These are phyloP conservation scores for Russula brevipes DNA, from an alignment of 768 basidiomycete genomes.

Conservation along the genomic window DNA sequence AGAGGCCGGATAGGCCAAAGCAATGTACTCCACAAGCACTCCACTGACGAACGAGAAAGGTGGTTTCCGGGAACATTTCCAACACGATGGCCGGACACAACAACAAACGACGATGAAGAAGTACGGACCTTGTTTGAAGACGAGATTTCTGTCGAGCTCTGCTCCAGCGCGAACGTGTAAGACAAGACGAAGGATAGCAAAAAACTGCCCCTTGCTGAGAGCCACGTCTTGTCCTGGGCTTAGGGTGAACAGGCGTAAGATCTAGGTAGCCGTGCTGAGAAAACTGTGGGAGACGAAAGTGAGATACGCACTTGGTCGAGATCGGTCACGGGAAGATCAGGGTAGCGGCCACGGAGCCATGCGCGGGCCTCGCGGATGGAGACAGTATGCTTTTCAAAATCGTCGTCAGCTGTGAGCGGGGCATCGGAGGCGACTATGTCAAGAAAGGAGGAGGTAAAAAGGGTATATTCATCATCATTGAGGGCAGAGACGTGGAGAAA, in stretches of 20 bases:
- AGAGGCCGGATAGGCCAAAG: not conserved
- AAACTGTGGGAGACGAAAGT: not conserved
- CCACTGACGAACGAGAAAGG: not conserved
- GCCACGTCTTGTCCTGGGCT: conserved; percentile 47
- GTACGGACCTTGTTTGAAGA: conserved; percentile 68
- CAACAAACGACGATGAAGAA: not conserved
- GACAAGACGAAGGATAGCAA: conserved; percentile 64
- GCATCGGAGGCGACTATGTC: conserved; percentile 32
- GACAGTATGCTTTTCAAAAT: conserved; percentile 50
- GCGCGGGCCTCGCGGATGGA: conserved; percentile 64
- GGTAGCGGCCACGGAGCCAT: conserved; percentile 70
- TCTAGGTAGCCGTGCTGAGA: conserved; percentile 36
- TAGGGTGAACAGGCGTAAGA: conserved; percentile 60
- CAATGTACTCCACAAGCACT: not conserved
- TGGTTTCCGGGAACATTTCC: not conserved
- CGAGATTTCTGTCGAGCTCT: conserved; percentile 57
- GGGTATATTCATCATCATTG: conserved; percentile 62
- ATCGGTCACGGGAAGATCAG: conserved; percentile 43
- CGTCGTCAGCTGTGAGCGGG: conserved; percentile 37
- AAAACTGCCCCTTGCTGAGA: conserved; percentile 67
- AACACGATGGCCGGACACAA: not conserved
- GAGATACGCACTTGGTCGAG: conserved; percentile 53
- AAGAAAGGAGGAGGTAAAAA: conserved; percentile 57
- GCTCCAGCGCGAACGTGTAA: conserved; percentile 56
- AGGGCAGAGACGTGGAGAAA: conserved; percentile 71